Evolutionary conservation across 176 grass and related monocot species (phyloP).

Genomic region (Canna indica): DNA sequence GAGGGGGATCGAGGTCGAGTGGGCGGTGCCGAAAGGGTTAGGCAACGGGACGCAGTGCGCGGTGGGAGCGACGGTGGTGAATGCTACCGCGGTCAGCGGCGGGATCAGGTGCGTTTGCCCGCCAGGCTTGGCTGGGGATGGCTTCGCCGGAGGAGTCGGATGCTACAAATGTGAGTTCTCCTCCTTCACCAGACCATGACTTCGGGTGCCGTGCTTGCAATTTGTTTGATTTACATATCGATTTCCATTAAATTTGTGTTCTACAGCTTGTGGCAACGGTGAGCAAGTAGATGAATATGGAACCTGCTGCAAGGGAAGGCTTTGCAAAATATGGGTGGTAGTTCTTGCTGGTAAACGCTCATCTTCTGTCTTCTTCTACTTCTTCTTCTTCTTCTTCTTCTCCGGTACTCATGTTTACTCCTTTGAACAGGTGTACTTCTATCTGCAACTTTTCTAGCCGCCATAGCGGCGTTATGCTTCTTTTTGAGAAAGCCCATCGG

Average conservation of each 20-base stretch:
- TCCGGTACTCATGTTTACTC: no score
- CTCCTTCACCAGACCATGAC: not conserved
- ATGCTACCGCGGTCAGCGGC: conserved; percentile 45
- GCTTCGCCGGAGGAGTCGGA: conserved; percentile 47
- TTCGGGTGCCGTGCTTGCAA: not conserved
- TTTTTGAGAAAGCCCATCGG: no score
- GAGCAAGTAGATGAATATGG: conserved; percentile 14
- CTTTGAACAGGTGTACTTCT: no score
- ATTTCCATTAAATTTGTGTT: not conserved
- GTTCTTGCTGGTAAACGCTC: conserved; percentile 45
- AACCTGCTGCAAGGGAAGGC: conserved; percentile 46
- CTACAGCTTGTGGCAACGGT: conserved; percentile 40
- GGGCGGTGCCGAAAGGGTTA: conserved; percentile 25
- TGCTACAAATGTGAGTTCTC: conserved; percentile 32
- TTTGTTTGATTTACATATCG: not conserved
- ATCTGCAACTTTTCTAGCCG: no score
- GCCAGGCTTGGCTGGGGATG: conserved; percentile 48
- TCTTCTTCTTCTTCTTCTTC: no score
- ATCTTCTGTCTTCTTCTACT: not conserved
- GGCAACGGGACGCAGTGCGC: conserved; percentile 37
- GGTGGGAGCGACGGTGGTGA: conserved; percentile 30
- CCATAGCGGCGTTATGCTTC: no score
- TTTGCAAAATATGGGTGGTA: conserved; percentile 60
- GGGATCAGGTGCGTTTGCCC: conserved; percentile 48
- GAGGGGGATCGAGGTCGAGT: conserved; percentile 12